Evolutionary conservation across 345 rosid species (phyloP).

Genomic region (Eucalyptus pauciflora): DNA sequence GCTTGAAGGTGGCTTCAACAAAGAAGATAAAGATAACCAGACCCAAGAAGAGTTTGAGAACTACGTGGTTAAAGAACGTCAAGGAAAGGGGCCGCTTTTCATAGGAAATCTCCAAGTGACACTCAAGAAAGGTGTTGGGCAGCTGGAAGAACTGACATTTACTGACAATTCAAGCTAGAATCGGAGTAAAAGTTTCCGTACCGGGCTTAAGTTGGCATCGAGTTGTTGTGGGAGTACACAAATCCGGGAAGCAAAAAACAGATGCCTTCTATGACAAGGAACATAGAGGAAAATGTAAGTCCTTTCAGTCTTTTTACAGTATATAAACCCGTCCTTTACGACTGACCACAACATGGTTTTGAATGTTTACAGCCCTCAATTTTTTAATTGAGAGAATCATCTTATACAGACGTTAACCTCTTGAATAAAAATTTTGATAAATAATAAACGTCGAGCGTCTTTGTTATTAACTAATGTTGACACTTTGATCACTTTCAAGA

Average conservation of each 20-base stretch:
- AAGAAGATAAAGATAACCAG: no score
- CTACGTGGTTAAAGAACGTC: no score
- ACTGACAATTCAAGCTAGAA: neutral
- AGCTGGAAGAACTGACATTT: no score
- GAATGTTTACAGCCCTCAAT: neutral
- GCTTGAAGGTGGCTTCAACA: no score
- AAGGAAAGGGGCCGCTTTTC: rapidly evolving
- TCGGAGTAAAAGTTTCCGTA: neutral
- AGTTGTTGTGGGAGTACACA: neutral
- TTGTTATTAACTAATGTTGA: no score
- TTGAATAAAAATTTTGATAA: no score
- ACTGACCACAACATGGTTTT: neutral
- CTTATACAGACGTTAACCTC: no score
- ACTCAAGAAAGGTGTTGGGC: no score
- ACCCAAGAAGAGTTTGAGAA: no score
- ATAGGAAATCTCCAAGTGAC: no score
- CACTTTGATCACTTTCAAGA: neutral
- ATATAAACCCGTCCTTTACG: neutral
- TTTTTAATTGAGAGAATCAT: rapidly evolving
- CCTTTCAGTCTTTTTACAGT: neutral
- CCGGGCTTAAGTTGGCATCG: rapidly evolving
- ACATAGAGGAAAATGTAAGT: constrained; percentile 23
- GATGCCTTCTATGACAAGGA: constrained; percentile 21
- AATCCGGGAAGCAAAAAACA: constrained; percentile 17
- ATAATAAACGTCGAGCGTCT: no score